Evolutionary conservation across 176 grass and related monocot species (phyloP).

Genomic region (Hordeum marinum): DNA sequence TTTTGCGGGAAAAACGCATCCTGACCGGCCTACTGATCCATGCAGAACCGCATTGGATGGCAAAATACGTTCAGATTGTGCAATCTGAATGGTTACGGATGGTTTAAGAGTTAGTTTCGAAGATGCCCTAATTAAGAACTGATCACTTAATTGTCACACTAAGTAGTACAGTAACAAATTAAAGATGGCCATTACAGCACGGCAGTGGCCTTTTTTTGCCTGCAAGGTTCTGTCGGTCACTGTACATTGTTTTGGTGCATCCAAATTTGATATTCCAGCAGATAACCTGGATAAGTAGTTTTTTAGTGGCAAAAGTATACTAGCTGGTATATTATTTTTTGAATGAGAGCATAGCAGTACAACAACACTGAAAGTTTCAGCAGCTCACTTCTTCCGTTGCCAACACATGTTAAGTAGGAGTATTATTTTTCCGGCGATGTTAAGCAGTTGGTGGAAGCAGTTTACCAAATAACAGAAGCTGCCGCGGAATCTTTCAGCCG

Average conservation of each 20-base stretch:
- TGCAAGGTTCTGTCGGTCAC: not conserved
- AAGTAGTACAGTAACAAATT: not conserved
- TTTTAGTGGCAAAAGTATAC: not conserved
- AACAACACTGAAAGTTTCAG: not conserved
- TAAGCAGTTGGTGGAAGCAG: not conserved
- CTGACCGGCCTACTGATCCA: too few relatives aligned
- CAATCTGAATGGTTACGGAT: too few relatives aligned
- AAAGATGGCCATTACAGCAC: not conserved
- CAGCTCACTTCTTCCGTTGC: not conserved
- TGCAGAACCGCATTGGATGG: too few relatives aligned
- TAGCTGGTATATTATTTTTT: not conserved
- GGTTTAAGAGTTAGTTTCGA: too few relatives aligned
- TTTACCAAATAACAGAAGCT: constrained; percentile 2
- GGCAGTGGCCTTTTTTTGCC: not conserved
- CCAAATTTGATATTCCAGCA: not conserved
- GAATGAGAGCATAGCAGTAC: not conserved
- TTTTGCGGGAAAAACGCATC: too few relatives aligned
- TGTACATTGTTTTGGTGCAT: not conserved
- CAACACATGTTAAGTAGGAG: not conserved
- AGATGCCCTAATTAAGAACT: not conserved
- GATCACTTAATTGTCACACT: not conserved
- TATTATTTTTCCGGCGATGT: too few relatives aligned
- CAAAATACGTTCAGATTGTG: too few relatives aligned
- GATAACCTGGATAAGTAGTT: not conserved
- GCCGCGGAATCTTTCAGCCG: constrained; percentile 6